A percentile compares a stretch with the other conserved stretches of the same genome.
These are phyloP conservation scores for Piper longum DNA, from an alignment of 164 flowering plant genomes.

Conservation along the genomic window DNA sequence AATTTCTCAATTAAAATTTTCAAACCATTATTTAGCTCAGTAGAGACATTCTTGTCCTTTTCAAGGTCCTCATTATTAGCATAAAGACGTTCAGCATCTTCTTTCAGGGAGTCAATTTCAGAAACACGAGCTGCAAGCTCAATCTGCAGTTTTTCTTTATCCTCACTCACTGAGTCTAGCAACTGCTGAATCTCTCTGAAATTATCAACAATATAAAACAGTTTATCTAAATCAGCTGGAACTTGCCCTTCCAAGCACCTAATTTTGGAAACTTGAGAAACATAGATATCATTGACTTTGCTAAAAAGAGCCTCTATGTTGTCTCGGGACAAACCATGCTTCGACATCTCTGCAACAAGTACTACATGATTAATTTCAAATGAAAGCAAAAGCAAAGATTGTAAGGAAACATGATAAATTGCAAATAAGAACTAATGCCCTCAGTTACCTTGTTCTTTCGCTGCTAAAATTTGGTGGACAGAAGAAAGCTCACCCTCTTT, in stretches of 20 bases:
- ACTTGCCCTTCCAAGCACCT: constrained; percentile 17
- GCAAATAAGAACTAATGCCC: neutral
- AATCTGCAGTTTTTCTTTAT: constrained; percentile 45
- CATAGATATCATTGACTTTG: constrained; percentile 32
- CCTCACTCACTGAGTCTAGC: constrained; percentile 24
- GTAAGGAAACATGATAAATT: neutral
- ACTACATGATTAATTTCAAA: constrained; percentile 4
- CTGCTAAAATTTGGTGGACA: constrained; percentile 13
- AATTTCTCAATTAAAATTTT: constrained; percentile 40
- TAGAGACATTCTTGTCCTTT: constrained; percentile 25
- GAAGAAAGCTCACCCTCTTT: constrained; percentile 46
- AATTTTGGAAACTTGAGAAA: constrained; percentile 21
- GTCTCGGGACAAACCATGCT: constrained; percentile 24
- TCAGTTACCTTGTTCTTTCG: constrained; percentile 44
- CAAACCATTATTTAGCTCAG: constrained; percentile 29
- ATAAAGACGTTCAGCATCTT: constrained; percentile 25
- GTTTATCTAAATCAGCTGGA: constrained; percentile 37
- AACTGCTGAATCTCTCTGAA: constrained; percentile 29
- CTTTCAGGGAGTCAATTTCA: constrained; percentile 47
- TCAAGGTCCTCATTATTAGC: constrained; percentile 21
- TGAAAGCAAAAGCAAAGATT: neutral
- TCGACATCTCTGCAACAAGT: constrained; percentile 30
- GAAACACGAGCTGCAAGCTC: constrained; percentile 21
- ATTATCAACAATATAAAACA: constrained; percentile 38
- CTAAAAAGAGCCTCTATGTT: constrained; percentile 36